These are phyloP conservation scores for Colletotrichum navitas DNA, from an alignment of 2,329 filamentous ascomycete species.

Conservation along the genomic window DNA sequence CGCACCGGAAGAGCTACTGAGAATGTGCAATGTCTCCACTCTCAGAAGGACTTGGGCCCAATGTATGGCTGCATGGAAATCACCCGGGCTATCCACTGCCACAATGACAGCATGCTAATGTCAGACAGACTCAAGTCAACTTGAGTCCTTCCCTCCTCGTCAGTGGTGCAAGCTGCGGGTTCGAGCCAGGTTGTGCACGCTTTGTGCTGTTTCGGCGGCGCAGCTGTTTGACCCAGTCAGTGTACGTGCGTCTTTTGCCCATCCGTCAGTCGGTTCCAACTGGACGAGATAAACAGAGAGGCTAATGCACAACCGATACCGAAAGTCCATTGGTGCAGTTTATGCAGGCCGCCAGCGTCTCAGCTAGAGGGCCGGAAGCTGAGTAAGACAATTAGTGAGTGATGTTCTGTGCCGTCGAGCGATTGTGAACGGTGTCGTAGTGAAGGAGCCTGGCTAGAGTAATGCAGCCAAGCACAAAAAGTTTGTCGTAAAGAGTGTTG, in stretches of 20 bases:
- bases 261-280: slow-evolving; percentile 31
- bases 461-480: background rate
- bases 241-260: slow-evolving; percentile 24
- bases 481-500: slow-evolving; percentile 8
- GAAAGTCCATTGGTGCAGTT: slow-evolving; percentile 20
- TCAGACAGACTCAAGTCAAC: slow-evolving; percentile 26
- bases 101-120: slow-evolving; percentile 38
- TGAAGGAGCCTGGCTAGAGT: background rate
- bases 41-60: slow-evolving; percentile 17
- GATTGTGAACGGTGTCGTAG: background rate
- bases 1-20: slow-evolving; percentile 36
- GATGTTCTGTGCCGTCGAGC: background rate
- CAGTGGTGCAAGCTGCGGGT: slow-evolving; percentile 35
- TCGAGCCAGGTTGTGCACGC: slow-evolving; percentile 37
- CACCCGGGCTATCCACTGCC: slow-evolving; percentile 18
- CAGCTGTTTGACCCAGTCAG: slow-evolving; percentile 39
- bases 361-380: slow-evolving; percentile 36
- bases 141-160: background rate
- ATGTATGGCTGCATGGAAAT: slow-evolving; percentile 22
- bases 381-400: background rate
- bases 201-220: slow-evolving; percentile 38
- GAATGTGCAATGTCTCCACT: slow-evolving; percentile 23
- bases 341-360: slow-evolving; percentile 42
- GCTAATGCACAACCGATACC: slow-evolving; percentile 38
- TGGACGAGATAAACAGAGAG: slow-evolving; percentile 27